phyloP scores from a whole-genome alignment of 257 asterid species.

The Solanum commersonii region DNA sequence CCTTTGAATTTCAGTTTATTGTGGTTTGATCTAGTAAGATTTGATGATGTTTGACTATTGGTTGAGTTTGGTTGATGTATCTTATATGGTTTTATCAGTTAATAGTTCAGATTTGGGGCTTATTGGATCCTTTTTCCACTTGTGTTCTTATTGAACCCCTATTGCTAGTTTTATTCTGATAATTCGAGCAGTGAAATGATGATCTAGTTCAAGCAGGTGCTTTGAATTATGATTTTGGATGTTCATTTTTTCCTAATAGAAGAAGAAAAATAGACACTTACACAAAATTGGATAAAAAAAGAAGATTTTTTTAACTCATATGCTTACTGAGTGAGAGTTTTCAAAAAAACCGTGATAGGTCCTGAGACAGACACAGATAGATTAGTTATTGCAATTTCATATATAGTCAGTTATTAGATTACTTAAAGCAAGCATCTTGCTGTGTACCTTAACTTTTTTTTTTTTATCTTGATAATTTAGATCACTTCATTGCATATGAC shows the following conservation, averaged over 20 bases:
- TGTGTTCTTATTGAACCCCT: not conserved
- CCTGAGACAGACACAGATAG: not conserved
- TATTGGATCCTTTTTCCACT: not conserved
- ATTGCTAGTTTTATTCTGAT: not conserved
- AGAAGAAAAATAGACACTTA: not conserved
- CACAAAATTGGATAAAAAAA: not conserved
- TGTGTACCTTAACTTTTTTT: not conserved
- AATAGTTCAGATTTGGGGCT: not conserved
- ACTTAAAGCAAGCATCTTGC: not conserved
- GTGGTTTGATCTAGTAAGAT: slow-evolving; percentile 1
- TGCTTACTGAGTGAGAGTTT: not conserved
- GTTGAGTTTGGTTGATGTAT: not conserved
- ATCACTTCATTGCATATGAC: not conserved
- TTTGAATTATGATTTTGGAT: not conserved
- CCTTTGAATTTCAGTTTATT: not conserved
- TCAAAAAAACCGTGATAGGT: not conserved
- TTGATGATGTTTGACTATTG: not conserved
- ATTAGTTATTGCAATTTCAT: not conserved
- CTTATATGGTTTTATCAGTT: not conserved
- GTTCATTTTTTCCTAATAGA: not conserved
- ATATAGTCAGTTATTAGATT: not conserved
- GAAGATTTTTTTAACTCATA: not conserved
- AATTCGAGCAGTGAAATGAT: not conserved
- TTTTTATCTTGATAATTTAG: not conserved
- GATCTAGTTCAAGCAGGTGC: not conserved